Evolutionary conservation across 2,329 filamentous ascomycete species (phyloP), one percentile per base, ranked within the genome.

Genomic region (Aspergillus versicolor): DNA sequence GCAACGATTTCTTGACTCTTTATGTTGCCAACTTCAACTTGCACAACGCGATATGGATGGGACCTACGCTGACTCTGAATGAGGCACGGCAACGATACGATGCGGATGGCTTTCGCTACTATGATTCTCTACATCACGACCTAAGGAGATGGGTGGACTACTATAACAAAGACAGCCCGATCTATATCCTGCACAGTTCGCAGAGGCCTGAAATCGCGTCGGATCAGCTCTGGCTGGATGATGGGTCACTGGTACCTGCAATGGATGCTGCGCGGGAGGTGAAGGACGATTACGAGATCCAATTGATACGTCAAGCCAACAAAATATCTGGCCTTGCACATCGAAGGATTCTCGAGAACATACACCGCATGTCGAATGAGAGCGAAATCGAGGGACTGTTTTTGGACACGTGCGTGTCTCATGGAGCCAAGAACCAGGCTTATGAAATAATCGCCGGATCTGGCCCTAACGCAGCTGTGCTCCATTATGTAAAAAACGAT

Each of bases 401-500:
- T 71, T 74, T 95, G 11, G 86, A 90, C 70, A 81, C 82, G 30
- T 95, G 90, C 71, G 84, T 94, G 58, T 83, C 87, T 51, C 82
- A 88, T 59, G 90, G 89, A 22, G 88, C 89, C 52, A 88, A 87
- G 70, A 86, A 94, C 66, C 91, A 95, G 79, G 88, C 93, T 1
- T 97, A 97, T 75, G 85, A 89, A 63, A 88, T 88, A 59, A 97
- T 97, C 67, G 86, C 94, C 17, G 93, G 91, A 0, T 84, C 85
- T 34, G 93, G 93, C 11, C 82, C 86, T 5, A 88, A 90, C 15
- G 92, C 89, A 0, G 90, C 92, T 5, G 94, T 91, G 1, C 82
- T 97, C 34, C 93, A 97, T 76, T 97, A 97, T 67, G 85, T 91
- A 22, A 84, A 88, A 68, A 96, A 96, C 72, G 81, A 92, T 63